Conservation (phyloP, 2,329 filamentous ascomycete genomes). For the Trichoderma citrinoviride region DNA sequence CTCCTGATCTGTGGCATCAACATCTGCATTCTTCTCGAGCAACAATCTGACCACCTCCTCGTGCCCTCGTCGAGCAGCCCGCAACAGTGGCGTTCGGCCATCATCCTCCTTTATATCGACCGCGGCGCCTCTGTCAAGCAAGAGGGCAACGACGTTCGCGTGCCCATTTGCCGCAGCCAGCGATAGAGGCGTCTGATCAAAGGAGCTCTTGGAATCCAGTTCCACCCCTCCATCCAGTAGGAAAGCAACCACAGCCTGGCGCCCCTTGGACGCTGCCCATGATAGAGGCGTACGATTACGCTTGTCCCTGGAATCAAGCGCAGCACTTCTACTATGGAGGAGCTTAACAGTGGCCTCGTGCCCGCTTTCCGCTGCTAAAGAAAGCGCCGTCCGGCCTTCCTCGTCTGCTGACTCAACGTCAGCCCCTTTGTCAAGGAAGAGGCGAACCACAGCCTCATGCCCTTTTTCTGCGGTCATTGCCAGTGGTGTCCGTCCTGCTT, state of each 20-base stretch:
- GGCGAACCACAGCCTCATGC: neutral
- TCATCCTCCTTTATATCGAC: neutral
- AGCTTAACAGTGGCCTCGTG: neutral
- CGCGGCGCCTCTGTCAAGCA: neutral
- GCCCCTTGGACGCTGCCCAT: neutral
- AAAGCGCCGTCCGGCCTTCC: neutral
- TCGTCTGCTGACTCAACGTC: neutral
- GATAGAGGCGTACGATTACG: neutral
- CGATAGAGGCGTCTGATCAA: neutral
- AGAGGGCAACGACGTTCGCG: neutral
- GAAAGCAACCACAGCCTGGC: neutral
- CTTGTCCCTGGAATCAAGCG: neutral
- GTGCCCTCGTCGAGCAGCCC: neutral
- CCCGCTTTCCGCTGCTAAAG: neutral
- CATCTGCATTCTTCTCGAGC: neutral
- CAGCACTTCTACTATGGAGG: neutral
- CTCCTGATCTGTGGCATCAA: neutral
- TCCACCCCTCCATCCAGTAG: neutral
- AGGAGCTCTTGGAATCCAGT: neutral
- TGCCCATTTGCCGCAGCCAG: neutral
- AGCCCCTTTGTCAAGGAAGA: neutral
- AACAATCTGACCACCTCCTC: neutral
- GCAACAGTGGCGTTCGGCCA: neutral
- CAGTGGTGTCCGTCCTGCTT: neutral
- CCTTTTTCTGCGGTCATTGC: neutral